phyloP scores from a whole-genome alignment of 1,284 basidiomycete genomes.

The Cutaneotrichosporon cavernicola region DNA sequence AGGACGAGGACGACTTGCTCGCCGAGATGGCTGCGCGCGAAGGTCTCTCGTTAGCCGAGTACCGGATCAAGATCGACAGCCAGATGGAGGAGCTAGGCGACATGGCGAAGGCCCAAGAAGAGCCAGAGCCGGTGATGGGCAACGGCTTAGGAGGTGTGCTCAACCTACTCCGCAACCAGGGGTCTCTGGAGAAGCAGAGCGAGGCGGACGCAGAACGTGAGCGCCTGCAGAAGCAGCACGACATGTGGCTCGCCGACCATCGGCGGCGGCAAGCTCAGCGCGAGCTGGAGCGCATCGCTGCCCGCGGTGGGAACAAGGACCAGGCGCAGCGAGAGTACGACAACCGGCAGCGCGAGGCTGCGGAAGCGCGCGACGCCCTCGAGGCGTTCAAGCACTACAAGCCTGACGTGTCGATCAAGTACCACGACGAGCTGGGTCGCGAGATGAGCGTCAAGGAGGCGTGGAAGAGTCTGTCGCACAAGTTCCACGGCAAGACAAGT shows the following conservation, averaged over 20 bases:
- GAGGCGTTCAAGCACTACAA: conserved; percentile 91
- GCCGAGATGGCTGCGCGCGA: conserved; percentile 53
- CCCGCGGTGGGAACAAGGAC: conserved; percentile 80
- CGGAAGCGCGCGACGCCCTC: conserved; percentile 77
- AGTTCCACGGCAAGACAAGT: conserved; percentile 92
- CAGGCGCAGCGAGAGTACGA: conserved; percentile 93
- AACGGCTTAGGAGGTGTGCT: conserved; percentile 85
- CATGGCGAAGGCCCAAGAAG: conserved; percentile 63
- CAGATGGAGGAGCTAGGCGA: conserved; percentile 59
- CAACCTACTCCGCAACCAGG: conserved; percentile 84
- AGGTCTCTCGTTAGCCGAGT: conserved; percentile 51
- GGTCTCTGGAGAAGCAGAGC: conserved; percentile 69
- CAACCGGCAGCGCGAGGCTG: conserved; percentile 84
- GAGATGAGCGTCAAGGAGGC: conserved; percentile 87
- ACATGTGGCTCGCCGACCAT: conserved; percentile 86
- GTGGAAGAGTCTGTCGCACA: conserved; percentile 91
- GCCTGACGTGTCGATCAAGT: conserved; percentile 93
- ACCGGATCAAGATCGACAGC: conserved; percentile 50
- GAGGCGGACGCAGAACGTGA: conserved; percentile 63
- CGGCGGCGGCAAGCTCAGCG: conserved; percentile 71
- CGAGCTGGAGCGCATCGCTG: conserved; percentile 72
- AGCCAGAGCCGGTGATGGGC: conserved; percentile 66
- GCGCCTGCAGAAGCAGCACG: conserved; percentile 74
- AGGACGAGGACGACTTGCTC: conserved; percentile 68
- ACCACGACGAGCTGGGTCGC: conserved; percentile 89